Conservation (phyloP, 163 green algal species). For the Scenedesmus sp. region DNA sequence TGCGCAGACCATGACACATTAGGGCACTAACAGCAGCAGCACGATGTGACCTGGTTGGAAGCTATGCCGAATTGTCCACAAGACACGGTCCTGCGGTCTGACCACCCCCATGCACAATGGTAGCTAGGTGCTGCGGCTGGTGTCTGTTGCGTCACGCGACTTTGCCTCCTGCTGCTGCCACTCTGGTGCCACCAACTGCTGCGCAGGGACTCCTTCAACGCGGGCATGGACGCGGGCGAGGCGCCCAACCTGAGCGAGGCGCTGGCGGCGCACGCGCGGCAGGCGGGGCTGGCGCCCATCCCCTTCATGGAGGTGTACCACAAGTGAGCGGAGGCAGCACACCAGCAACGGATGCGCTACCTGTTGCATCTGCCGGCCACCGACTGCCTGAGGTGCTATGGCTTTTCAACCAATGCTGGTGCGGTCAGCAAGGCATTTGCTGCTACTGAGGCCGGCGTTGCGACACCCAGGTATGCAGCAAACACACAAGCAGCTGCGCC, state of each 20-base stretch:
- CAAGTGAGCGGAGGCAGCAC: neutral
- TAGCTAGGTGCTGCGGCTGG: no score
- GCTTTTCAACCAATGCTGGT: neutral
- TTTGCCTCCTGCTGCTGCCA: neutral
- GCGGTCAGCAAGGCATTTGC: neutral
- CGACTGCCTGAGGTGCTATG: neutral
- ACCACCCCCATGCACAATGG: no score
- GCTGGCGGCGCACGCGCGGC: neutral
- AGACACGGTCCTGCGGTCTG: no score
- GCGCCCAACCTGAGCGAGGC: neutral
- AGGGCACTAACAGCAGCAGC: neutral
- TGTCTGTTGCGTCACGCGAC: no score
- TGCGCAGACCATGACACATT: no score
- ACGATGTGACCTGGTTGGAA: no score
- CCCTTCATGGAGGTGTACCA: neutral
- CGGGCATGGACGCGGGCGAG: neutral
- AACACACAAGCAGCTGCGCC: no score
- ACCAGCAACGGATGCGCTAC: neutral
- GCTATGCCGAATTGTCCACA: no score
- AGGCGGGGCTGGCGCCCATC: neutral
- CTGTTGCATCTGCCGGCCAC: neutral
- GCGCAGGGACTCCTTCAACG: neutral
- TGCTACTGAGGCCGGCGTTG: neutral
- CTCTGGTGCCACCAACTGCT: neutral
- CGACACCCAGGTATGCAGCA: neutral